Evolutionary conservation across 805 yeast genomes (phyloP).

Genomic region (Suhomyces pyralidae): DNA sequence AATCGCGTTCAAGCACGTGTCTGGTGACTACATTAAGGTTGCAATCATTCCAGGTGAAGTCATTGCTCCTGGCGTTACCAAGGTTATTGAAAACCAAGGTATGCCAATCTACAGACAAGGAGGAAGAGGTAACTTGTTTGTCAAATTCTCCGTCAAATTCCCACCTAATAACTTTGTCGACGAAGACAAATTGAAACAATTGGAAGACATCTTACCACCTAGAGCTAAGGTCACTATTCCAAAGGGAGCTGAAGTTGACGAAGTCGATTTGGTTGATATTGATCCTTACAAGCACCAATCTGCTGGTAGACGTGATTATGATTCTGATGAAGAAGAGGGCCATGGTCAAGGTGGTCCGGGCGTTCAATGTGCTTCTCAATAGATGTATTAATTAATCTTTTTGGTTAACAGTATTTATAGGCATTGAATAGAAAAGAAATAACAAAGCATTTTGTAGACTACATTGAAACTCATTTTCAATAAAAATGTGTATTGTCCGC

Average conservation of each 20-base stretch:
- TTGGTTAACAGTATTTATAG: not conserved
- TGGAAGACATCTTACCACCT: conserved; percentile 78
- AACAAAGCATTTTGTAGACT: not conserved
- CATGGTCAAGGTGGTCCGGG: conserved; percentile 54
- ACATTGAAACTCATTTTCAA: not conserved
- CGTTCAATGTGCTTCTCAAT: conserved; percentile 95
- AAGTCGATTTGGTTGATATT: conserved; percentile 65
- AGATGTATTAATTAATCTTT: conserved; percentile 18
- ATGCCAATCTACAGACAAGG: conserved; percentile 94
- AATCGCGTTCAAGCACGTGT: conserved; percentile 80
- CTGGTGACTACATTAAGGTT: conserved; percentile 87
- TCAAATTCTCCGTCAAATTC: conserved; percentile 86
- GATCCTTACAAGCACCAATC: conserved; percentile 60
- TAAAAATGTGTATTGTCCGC: not conserved
- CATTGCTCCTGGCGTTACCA: conserved; percentile 75
- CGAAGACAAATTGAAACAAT: conserved; percentile 68
- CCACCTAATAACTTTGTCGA: conserved; percentile 71
- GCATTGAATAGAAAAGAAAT: not conserved
- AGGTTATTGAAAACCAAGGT: conserved; percentile 89
- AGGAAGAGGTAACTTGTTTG: conserved; percentile 80
- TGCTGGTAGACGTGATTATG: conserved; percentile 40
- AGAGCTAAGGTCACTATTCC: conserved; percentile 65
- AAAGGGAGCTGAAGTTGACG: conserved; percentile 73
- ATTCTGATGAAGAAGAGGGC: conserved; percentile 46
- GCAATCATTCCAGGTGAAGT: conserved; percentile 88